Evolutionary conservation across 495 filamentous ascomycete genomes (phyloP).

Genomic region (Aspergillus egyptiacus): DNA sequence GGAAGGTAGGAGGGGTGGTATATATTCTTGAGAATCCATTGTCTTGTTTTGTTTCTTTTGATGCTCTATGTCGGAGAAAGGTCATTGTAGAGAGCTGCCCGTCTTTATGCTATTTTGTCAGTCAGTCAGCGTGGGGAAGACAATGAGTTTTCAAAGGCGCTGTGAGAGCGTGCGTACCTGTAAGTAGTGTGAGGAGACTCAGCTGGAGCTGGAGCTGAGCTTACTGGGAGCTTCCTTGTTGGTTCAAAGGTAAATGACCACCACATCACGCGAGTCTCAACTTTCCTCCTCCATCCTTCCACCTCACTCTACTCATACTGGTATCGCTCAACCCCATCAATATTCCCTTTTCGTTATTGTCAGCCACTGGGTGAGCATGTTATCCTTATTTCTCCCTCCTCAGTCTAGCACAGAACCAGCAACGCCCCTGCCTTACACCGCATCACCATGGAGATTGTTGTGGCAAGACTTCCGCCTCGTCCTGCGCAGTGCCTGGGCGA

Average conservation of each 20-base stretch:
- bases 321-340: no score
- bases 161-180: no score
- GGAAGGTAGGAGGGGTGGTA: background rate
- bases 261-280: no score
- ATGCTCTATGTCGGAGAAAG: background rate
- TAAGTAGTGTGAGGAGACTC: no score
- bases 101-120: background rate
- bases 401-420: background rate
- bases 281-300: no score
- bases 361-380: no score
- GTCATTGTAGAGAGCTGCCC: background rate
- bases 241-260: no score
- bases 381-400: background rate
- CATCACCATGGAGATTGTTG: slow-evolving; percentile 50
- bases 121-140: background rate
- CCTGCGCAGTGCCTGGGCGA: slow-evolving; percentile 41
- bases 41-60: background rate
- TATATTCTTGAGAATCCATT: background rate
- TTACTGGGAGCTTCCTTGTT: no score
- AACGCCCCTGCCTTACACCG: slow-evolving; percentile 44
- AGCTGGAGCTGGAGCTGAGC: no score
- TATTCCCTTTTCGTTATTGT: no score
- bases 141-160: no score
- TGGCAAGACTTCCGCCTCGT: slow-evolving; percentile 50
- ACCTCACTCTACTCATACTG: no score